Evolutionary conservation across 768 basidiomycete genomes (phyloP).

Genomic region (Dioszegia hungarica): DNA sequence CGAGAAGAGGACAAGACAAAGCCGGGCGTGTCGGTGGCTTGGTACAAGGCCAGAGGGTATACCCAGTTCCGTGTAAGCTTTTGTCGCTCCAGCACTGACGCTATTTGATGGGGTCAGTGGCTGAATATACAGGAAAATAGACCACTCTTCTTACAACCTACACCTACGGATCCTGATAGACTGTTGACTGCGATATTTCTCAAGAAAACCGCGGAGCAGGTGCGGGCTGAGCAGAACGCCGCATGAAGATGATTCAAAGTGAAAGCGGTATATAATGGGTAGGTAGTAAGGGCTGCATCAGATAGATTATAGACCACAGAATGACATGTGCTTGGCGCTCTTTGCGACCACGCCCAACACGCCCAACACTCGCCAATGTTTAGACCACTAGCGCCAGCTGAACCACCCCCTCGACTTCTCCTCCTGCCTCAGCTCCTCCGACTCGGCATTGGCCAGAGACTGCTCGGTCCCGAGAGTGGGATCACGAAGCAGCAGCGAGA

Average conservation of each 20-base stretch:
- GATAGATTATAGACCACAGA: no score
- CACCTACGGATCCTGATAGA: conserved; percentile 33
- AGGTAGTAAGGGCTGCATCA: no score
- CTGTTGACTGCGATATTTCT: background rate
- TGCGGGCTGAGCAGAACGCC: background rate
- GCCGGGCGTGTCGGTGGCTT: background rate
- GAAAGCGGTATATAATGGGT: no score
- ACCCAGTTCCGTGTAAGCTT: conserved; percentile 1
- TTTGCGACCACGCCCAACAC: no score
- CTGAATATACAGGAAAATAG: background rate
- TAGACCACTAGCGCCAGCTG: background rate
- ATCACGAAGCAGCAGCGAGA: conserved; percentile 26
- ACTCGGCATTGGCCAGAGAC: conserved; percentile 32
- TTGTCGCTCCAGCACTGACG: background rate
- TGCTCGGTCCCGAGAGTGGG: conserved; percentile 25
- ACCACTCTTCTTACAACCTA: background rate
- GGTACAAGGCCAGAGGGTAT: conserved; percentile 10
- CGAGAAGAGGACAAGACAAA: background rate
- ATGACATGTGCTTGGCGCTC: no score
- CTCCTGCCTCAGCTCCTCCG: conserved; percentile 9
- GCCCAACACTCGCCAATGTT: no score
- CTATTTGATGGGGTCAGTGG: background rate
- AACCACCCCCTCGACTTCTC: conserved; percentile 1
- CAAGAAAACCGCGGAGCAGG: conserved; percentile 4
- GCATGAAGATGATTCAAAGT: no score